These are phyloP conservation scores for Tribonema minus DNA, from an alignment of 108 stramenopile genomes.

Conservation along the genomic window DNA sequence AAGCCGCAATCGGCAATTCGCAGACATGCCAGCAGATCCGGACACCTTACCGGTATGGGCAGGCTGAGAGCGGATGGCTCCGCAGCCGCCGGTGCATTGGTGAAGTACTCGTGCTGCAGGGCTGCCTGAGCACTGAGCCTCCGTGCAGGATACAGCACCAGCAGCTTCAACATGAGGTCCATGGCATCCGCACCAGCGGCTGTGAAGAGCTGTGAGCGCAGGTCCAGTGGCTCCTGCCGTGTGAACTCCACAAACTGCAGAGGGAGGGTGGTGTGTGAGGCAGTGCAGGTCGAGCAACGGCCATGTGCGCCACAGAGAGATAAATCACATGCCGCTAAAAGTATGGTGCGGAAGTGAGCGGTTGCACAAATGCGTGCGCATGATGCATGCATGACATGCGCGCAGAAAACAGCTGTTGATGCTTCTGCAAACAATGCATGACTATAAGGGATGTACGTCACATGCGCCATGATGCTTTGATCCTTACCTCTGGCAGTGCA, in stretches of 20 bases:
- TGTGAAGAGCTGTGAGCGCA: slow-evolving; percentile 31
- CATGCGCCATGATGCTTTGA: no score
- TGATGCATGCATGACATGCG: not conserved
- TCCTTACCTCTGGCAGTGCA: no score
- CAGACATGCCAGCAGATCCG: no score
- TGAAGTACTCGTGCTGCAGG: slow-evolving; percentile 36
- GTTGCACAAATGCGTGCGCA: not conserved
- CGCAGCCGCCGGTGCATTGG: no score
- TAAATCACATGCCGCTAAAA: not conserved
- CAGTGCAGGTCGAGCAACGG: not conserved
- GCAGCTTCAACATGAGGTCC: slow-evolving; percentile 29
- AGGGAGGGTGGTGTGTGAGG: slow-evolving; percentile 16
- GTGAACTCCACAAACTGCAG: slow-evolving; percentile 28
- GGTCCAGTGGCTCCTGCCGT: slow-evolving; percentile 7
- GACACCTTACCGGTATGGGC: no score
- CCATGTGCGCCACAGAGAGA: not conserved
- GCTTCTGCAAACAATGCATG: not conserved
- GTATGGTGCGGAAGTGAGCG: not conserved
- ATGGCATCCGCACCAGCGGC: slow-evolving; percentile 42
- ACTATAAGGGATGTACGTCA: no score
- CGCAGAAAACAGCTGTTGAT: not conserved
- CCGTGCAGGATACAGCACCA: slow-evolving; percentile 30
- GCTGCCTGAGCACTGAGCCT: slow-evolving; percentile 35
- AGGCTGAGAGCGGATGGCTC: no score
- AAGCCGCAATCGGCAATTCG: no score